These are phyloP conservation scores for Sporothrix brunneoviolacea DNA, from an alignment of 2,329 filamentous ascomycete species.

Conservation along the genomic window DNA sequence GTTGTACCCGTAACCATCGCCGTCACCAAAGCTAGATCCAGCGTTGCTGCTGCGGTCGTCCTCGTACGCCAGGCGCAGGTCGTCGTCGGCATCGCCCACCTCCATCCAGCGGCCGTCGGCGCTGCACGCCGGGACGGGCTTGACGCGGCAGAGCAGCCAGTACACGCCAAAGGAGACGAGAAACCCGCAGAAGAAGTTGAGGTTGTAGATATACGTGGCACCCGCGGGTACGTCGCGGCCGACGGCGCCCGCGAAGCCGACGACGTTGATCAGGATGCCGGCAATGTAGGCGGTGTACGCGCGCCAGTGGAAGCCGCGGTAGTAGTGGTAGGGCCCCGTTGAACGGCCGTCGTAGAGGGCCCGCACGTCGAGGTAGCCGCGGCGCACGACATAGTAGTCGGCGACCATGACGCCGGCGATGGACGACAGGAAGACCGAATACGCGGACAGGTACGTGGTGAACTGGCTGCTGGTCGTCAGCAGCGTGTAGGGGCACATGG, in stretches of 20 bases:
- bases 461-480: slow-evolving; percentile 72
- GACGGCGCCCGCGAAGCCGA: slow-evolving; percentile 81
- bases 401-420: slow-evolving; percentile 86
- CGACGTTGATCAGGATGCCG: slow-evolving; percentile 83
- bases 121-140: slow-evolving; percentile 67
- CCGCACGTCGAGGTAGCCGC: slow-evolving; percentile 70
- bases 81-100: slow-evolving; percentile 57
- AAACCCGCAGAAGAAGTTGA: slow-evolving; percentile 88
- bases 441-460: slow-evolving; percentile 84
- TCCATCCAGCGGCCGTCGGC: slow-evolving; percentile 62
- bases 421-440: slow-evolving; percentile 88
- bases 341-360: slow-evolving; percentile 70
- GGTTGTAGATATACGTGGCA: slow-evolving; percentile 77
- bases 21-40: not conserved
- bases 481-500: slow-evolving; percentile 82
- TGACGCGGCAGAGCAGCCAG: slow-evolving; percentile 61
- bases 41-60: too few relatives aligned
- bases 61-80: slow-evolving; percentile 43
- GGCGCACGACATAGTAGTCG: slow-evolving; percentile 83
- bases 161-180: slow-evolving; percentile 62
- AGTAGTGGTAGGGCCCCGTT: slow-evolving; percentile 66
- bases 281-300: slow-evolving; percentile 76
- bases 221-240: slow-evolving; percentile 65
- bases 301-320: slow-evolving; percentile 70
- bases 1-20: not conserved